phyloP scores from a whole-genome alignment of 2,329 filamentous ascomycete genomes.

The Pleoardoris graminearum region DNA sequence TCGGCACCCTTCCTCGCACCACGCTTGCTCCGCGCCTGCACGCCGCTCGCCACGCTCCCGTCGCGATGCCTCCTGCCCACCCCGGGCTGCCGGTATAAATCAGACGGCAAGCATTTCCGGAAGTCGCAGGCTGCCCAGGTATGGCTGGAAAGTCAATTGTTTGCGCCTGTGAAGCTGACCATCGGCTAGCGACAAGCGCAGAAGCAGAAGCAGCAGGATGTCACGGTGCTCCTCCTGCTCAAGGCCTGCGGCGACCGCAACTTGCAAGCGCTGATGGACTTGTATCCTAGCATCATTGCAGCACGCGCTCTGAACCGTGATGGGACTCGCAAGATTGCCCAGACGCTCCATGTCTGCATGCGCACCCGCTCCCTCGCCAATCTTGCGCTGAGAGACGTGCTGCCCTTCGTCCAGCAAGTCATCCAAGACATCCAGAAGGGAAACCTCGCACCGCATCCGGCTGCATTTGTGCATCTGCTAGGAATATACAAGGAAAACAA shows the following conservation, averaged over 20 bases:
- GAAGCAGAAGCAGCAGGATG: neutral
- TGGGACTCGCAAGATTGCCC: conserved; percentile 39
- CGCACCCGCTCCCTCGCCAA: conserved; percentile 23
- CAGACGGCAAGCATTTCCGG: conserved; percentile 10
- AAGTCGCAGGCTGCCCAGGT: neutral
- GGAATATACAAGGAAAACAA: conserved; percentile 52
- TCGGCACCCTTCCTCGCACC: conserved; percentile 43
- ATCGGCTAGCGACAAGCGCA: neutral
- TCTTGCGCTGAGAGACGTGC: conserved; percentile 13
- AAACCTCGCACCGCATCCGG: conserved; percentile 40
- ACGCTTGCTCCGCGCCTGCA: conserved; percentile 27
- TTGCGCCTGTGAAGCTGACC: neutral
- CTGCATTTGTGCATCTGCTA: conserved; percentile 52
- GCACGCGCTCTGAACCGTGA: conserved; percentile 16
- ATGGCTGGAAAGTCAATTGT: neutral
- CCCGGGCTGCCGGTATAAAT: conserved; percentile 19
- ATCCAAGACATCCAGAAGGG: conserved; percentile 46
- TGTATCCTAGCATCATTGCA: conserved; percentile 32
- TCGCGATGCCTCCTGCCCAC: conserved; percentile 8
- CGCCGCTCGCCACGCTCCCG: conserved; percentile 12
- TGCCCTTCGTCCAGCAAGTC: conserved; percentile 44
- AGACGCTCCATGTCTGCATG: conserved; percentile 42
- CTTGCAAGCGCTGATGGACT: conserved; percentile 24
- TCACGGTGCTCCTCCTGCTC: conserved; percentile 17
- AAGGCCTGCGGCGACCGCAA: conserved; percentile 23